phyloP scores from a whole-genome alignment of 1,139 yeast genomes.

The Pichia norvegensis region DNA sequence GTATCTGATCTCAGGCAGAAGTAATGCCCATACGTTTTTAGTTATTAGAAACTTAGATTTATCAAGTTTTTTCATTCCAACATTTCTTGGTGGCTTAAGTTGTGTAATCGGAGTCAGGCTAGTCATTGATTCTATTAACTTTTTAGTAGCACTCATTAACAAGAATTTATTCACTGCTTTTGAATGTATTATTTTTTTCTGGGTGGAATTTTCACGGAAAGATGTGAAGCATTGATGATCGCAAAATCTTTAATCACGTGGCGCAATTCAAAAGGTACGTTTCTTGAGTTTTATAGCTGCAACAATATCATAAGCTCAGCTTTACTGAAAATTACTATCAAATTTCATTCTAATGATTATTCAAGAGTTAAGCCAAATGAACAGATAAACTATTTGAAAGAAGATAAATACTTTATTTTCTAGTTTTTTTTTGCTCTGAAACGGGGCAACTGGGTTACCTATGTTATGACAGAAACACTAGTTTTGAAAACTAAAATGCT shows the following conservation, averaged over 20 bases:
- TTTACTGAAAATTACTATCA: too few species aligned
- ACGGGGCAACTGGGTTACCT: not conserved
- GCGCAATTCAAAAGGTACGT: too few species aligned
- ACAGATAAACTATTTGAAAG: not conserved
- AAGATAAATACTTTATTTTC: not conserved
- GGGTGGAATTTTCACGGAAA: too few species aligned
- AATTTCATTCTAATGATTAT: too few species aligned
- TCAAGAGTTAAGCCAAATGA: too few species aligned
- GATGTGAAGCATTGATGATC: not conserved
- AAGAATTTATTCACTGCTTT: not conserved
- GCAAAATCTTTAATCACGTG: too few species aligned
- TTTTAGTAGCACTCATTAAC: slow-evolving; percentile 4
- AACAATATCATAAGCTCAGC: too few species aligned
- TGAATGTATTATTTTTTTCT: not conserved
- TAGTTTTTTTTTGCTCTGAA: not conserved
- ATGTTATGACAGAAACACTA: too few species aligned
- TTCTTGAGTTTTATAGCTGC: too few species aligned
- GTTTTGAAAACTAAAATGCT: not conserved
- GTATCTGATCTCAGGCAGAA: slow-evolving; percentile 58
- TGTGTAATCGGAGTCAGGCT: slow-evolving; percentile 5
- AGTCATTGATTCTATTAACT: slow-evolving; percentile 10
- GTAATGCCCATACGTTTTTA: slow-evolving; percentile 57
- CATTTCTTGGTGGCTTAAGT: slow-evolving; percentile 56
- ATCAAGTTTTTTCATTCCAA: slow-evolving; percentile 61
- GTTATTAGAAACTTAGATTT: slow-evolving; percentile 50